These are phyloP conservation scores for Mycena indigotica DNA, from an alignment of 768 basidiomycete species.

Conservation along the genomic window DNA sequence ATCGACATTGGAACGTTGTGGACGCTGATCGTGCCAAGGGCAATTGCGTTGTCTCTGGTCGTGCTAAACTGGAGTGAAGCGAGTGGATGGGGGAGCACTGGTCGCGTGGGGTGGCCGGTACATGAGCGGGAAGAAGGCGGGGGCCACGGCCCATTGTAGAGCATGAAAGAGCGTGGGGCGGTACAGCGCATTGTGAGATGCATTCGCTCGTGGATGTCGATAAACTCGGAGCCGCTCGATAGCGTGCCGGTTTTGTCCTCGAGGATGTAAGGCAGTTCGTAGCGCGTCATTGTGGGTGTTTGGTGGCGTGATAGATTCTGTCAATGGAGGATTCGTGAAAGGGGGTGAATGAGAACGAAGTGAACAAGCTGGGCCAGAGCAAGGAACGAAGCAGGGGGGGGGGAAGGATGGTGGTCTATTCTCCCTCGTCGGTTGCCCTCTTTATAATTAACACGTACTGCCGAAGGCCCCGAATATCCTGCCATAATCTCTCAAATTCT, in stretches of 20 bases:
- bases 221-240: conserved; percentile 53
- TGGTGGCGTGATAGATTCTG: too few relatives aligned
- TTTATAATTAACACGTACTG: background rate
- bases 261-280: conserved; percentile 63
- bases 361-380: background rate
- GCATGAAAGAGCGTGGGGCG: conserved; percentile 51
- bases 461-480: too few relatives aligned
- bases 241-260: conserved; percentile 62
- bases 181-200: conserved; percentile 52
- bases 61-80: conserved; percentile 49
- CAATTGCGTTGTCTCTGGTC: conserved; percentile 40
- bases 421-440: background rate
- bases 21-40: conserved; percentile 56
- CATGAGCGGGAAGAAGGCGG: conserved; percentile 28
- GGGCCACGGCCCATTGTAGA: conserved; percentile 45
- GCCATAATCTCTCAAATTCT: background rate
- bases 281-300: too few relatives aligned
- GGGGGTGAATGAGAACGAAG: background rate
- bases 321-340: conserved; percentile 12
- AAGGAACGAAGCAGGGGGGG: background rate
- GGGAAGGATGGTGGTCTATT: background rate
- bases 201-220: conserved; percentile 66
- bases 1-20: conserved; percentile 44
- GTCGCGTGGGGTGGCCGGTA: too few relatives aligned
- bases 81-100: conserved; percentile 36